Conservation (phyloP, 2,329 filamentous ascomycete genomes). For the Fusarium sp. region DNA sequence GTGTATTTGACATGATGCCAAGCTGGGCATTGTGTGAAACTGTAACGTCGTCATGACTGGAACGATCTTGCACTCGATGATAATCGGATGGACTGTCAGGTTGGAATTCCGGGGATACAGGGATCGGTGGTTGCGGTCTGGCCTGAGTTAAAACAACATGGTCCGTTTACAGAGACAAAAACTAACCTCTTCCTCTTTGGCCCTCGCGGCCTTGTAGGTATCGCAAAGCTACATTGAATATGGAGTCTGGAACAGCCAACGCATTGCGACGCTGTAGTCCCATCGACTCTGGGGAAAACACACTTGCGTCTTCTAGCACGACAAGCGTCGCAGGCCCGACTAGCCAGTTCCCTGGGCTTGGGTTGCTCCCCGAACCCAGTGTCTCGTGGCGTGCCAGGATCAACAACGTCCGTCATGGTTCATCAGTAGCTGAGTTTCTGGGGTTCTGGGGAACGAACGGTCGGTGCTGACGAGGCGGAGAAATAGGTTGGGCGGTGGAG, state of each 20-base stretch:
- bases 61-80: neutral
- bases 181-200: constrained; percentile 29
- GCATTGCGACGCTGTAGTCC: neutral
- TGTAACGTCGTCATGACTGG: neutral
- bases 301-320: constrained; percentile 41
- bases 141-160: neutral
- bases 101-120: neutral
- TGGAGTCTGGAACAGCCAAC: neutral
- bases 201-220: constrained; percentile 40
- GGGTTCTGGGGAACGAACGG: neutral
- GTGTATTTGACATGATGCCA: neutral
- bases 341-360: constrained; percentile 26
- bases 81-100: neutral
- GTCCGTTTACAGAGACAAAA: neutral
- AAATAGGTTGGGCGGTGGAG: constrained; percentile 8
- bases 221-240: constrained; percentile 22
- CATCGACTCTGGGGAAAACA: constrained; percentile 11
- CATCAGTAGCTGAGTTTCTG: neutral
- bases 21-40: neutral
- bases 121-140: neutral
- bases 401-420: neutral
- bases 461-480: constrained; percentile 6
- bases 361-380: neutral
- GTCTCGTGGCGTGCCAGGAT: neutral
- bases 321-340: constrained; percentile 42